Conservation (phyloP, 257 asterid species). For the Forsythia suspensa region DNA sequence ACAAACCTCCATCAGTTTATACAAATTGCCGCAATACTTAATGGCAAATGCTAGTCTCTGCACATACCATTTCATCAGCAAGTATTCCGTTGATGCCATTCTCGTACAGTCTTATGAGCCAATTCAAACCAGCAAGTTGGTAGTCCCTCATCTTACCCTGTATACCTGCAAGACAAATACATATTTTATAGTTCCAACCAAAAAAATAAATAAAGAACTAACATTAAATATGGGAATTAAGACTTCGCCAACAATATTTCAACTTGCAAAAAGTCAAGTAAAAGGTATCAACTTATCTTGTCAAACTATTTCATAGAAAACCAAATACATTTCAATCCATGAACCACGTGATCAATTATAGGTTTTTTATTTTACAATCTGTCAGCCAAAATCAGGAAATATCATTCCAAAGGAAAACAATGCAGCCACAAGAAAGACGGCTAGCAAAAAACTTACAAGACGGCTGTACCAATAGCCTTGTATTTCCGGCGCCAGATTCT, state of each 20-base stretch:
- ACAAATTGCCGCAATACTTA: conserved; percentile 6
- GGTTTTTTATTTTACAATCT: background rate
- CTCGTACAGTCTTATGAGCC: conserved; percentile 95
- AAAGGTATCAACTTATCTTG: background rate
- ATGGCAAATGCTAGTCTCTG: background rate
- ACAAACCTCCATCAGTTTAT: conserved; percentile 11
- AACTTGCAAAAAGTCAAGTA: background rate
- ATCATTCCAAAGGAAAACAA: background rate
- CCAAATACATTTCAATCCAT: background rate
- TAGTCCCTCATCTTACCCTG: conserved; percentile 99
- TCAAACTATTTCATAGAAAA: background rate
- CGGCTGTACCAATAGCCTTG: conserved; percentile 90
- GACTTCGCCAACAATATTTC: background rate
- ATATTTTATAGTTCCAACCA: background rate
- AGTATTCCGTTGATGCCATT: conserved; percentile 99
- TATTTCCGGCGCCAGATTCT: conserved; percentile 83
- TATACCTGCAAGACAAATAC: conserved; percentile 59
- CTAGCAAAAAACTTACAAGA: conserved; percentile 64
- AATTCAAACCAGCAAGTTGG: conserved; percentile 97
- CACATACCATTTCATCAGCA: conserved; percentile 95
- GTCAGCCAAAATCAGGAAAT: background rate
- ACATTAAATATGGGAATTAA: background rate
- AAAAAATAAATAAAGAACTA: background rate
- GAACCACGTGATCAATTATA: background rate
- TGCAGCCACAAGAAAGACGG: background rate